Evolutionary conservation across 2,329 filamentous ascomycete genomes (phyloP).

Genomic region (Neonectria punicea): DNA sequence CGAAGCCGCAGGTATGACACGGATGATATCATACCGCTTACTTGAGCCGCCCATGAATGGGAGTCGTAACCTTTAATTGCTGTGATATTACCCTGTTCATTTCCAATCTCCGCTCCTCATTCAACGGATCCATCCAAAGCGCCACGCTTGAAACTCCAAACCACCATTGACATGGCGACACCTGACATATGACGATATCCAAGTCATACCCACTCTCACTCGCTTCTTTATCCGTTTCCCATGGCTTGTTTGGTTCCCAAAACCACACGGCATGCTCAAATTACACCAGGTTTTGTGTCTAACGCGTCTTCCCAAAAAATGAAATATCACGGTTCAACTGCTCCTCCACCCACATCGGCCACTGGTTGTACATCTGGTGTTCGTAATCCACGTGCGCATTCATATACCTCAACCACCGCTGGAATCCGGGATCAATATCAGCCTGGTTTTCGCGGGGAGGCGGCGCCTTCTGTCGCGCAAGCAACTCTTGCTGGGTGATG

Average conservation of each 20-base stretch:
- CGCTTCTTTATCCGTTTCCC: not conserved
- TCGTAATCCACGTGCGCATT: conserved; percentile 59
- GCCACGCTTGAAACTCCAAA: conserved; percentile 20
- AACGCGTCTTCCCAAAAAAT: conserved; percentile 54
- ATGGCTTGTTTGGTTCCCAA: not conserved
- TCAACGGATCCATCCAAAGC: conserved; percentile 9
- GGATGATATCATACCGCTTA: too few species aligned
- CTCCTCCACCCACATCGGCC: conserved; percentile 65
- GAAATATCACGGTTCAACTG: conserved; percentile 57
- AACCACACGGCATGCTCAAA: not conserved
- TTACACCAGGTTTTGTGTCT: not conserved
- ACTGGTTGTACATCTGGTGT: conserved; percentile 59
- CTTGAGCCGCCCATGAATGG: not conserved
- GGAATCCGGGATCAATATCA: conserved; percentile 55
- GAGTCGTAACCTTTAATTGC: not conserved
- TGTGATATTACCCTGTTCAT: not conserved
- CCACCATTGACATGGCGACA: not conserved
- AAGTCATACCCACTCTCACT: not conserved
- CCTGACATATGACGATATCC: not conserved
- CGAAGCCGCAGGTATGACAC: not conserved
- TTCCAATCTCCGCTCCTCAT: not conserved
- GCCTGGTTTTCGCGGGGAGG: conserved; percentile 33
- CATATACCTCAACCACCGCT: conserved; percentile 62
- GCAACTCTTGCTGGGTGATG: conserved; percentile 56
- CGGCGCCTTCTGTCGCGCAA: conserved; percentile 45